phyloP scores from a whole-genome alignment of 306 rosid genomes.

The Corylus heterophylla region DNA sequence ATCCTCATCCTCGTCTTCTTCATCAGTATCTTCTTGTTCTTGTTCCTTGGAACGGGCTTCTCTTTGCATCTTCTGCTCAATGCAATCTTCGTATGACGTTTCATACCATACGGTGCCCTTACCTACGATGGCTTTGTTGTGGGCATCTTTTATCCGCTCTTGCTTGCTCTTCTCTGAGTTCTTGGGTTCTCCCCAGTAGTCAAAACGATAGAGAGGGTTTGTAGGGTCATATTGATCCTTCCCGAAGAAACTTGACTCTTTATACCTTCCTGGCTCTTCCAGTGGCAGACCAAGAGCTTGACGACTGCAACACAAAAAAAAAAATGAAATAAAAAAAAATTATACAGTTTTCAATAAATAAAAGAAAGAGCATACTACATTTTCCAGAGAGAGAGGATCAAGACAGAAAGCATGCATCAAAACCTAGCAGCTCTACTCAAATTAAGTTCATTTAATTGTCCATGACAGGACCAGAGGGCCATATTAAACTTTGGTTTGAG shows the following conservation, averaged over 20 bases:
- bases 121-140: slow-evolving; percentile 87
- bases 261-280: slow-evolving; percentile 94
- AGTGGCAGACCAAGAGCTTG: slow-evolving; percentile 78
- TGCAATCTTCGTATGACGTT: slow-evolving; percentile 75
- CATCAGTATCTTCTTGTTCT: slow-evolving; percentile 14
- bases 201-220: slow-evolving; percentile 82
- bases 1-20: slow-evolving; percentile 33
- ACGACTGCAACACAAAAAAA: slow-evolving; percentile 46
- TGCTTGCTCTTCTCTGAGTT: slow-evolving; percentile 89
- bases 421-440: not conserved
- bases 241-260: slow-evolving; percentile 72
- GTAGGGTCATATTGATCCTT: slow-evolving; percentile 75
- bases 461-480: not conserved
- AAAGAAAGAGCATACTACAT: not conserved
- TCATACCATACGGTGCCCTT: slow-evolving; percentile 70
- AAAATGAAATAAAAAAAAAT: not conserved
- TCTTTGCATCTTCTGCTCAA: slow-evolving; percentile 48
- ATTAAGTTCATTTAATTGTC: no score
- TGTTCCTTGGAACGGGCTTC: slow-evolving; percentile 49
- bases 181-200: slow-evolving; percentile 97
- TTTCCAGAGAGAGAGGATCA: not conserved
- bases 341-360: not conserved
- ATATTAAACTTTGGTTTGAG: not conserved
- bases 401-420: not conserved
- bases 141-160: slow-evolving; percentile 69